Base-by-base conservation (phyloP, 805 yeast species). In the Wickerhamiella parazyma region DNA sequence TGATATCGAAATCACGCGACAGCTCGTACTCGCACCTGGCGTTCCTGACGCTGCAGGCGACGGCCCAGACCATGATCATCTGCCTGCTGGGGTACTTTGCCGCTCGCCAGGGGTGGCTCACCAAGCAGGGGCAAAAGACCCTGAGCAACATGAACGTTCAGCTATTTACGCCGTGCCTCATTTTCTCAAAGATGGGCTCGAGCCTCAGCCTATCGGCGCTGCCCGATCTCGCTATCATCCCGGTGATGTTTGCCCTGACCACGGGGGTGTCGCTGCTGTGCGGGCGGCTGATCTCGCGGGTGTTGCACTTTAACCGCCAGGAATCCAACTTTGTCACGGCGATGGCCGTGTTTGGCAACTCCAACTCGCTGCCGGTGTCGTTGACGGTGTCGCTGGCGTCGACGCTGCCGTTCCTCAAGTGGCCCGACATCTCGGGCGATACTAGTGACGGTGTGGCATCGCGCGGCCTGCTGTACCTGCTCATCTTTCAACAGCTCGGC, bases 301-400 rank as follows among this genome's bases (percentile, higher is more conserved):
- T 76, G 35, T 59, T 86, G 49, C 55, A 62, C 6, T 65, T 91
- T 53, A 81, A 81, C 53, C 73, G 66, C 39, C 75, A 82, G 11
- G 96, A 91, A 62, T 58, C 83, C 3, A 87, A 89, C 63, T 89
- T 84, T 55, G 95, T 91, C 40, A 80, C 93, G 18, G 97, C 95
- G 2, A 91, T 91, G 93, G 85, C 91, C 2, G 95, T 87, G 5
- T 89, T 89, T 63, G 97, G 96, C 42, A 91, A 89, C 63, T 84
- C 95, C 36, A 89, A 89, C 66, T 82, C 94, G 9, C 71, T 89
- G 45, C 97, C 98, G 0, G 97, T 89, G 1, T 85, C 95, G 0
- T 69, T 91, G 51, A 76, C 80, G 7, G 66, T 91, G 45, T 79
- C 94, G 18, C 63, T 75, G 49, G 77, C 80, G 2, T 69, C 69